Percentiles rank a stretch among this genome's conserved stretches.
phyloP scores from a whole-genome alignment of 2,329 filamentous ascomycete genomes.

The Talaromyces atroroseus region DNA sequence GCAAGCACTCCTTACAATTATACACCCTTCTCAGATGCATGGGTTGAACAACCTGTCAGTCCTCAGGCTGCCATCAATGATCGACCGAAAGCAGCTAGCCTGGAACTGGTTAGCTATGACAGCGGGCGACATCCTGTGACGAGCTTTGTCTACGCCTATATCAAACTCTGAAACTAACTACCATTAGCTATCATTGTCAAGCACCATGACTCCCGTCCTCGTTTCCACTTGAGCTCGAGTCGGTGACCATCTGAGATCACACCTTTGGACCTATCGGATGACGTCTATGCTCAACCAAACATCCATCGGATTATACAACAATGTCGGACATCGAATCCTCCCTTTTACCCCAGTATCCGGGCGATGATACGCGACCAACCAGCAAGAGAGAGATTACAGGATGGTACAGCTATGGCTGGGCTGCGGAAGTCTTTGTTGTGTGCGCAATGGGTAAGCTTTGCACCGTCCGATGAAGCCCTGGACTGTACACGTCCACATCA shows the following conservation, averaged over 20 bases:
- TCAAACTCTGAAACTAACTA: neutral
- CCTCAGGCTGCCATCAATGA: neutral
- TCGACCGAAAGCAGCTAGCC: neutral
- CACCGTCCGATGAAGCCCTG: neutral
- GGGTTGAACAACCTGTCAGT: too few species aligned
- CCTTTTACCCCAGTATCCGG: slow-evolving; percentile 58
- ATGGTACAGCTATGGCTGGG: slow-evolving; percentile 96
- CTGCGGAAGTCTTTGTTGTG: slow-evolving; percentile 92
- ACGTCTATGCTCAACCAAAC: neutral
- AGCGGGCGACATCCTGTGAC: neutral
- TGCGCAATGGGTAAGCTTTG: slow-evolving; percentile 63
- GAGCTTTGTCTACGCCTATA: neutral
- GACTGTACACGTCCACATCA: neutral
- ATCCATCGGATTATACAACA: neutral
- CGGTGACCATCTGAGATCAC: neutral
- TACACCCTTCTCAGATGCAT: too few species aligned
- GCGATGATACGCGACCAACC: slow-evolving; percentile 84
- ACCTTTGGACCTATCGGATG: neutral
- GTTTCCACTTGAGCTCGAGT: neutral
- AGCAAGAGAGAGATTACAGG: slow-evolving; percentile 81
- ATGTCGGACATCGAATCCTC: slow-evolving; percentile 26
- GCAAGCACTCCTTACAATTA: too few species aligned
- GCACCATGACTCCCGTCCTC: neutral
- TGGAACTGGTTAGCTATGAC: neutral
- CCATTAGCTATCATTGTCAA: neutral